Evolutionary conservation across 108 stramenopile species (phyloP).

Genomic region (Skeletonema grethae): DNA sequence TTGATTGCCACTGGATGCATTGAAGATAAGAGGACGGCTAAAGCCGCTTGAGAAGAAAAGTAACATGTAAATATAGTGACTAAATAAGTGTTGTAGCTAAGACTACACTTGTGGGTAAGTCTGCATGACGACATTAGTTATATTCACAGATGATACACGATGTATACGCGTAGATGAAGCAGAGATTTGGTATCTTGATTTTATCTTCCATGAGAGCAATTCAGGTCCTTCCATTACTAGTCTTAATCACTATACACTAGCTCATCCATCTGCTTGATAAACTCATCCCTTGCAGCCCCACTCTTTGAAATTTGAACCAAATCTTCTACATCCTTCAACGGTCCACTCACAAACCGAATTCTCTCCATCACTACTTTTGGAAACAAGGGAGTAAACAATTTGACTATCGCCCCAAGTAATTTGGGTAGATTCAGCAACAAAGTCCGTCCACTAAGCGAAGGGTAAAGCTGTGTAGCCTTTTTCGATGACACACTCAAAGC

Average conservation of each 20-base stretch:
- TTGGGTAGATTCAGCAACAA: conserved; percentile 77
- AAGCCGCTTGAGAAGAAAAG: too few species aligned
- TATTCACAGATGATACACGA: too few species aligned
- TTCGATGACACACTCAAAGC: conserved; percentile 69
- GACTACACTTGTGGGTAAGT: too few species aligned
- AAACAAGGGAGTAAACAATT: conserved; percentile 84
- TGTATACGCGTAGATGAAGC: too few species aligned
- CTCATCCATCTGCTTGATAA: conserved; percentile 58
- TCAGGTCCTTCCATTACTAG: too few species aligned
- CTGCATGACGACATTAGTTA: too few species aligned
- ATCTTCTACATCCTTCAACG: conserved; percentile 59
- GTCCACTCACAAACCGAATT: conserved; percentile 69
- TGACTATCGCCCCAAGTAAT: conserved; percentile 66
- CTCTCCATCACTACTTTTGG: conserved; percentile 62
- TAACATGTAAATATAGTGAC: too few species aligned
- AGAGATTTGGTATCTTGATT: too few species aligned
- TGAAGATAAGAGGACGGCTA: too few species aligned
- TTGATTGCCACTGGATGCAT: too few species aligned
- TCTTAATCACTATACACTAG: conserved; percentile 57
- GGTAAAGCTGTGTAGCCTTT: conserved; percentile 66
- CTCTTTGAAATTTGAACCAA: conserved; percentile 52
- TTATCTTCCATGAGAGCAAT: too few species aligned
- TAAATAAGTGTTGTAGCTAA: too few species aligned
- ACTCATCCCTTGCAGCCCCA: conserved; percentile 49
- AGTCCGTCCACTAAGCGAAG: conserved; percentile 67